Evolutionary conservation across 1,139 yeast species (phyloP).

Genomic region (Blastobotrys proliferans): DNA sequence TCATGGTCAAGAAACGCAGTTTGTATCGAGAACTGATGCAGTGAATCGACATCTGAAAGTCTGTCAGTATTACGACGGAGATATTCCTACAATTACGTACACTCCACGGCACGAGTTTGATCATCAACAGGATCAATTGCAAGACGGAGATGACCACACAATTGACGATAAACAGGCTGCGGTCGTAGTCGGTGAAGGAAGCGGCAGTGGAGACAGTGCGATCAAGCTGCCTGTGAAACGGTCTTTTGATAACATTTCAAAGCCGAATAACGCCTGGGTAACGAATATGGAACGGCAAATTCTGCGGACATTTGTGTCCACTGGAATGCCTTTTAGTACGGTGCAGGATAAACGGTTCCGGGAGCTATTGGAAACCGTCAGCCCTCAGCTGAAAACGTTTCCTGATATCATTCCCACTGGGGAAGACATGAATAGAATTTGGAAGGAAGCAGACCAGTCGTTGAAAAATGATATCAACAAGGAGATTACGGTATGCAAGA

Average conservation of each 20-base stretch:
- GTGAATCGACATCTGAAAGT: slow-evolving; percentile 14
- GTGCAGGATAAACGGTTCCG: slow-evolving; percentile 14
- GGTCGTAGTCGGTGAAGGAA: not conserved
- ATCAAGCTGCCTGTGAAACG: not conserved
- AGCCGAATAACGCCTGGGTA: slow-evolving; percentile 10
- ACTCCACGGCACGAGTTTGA: slow-evolving; percentile 9
- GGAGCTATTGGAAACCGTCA: slow-evolving; percentile 10
- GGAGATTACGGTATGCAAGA: slow-evolving; percentile 11
- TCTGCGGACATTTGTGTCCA: slow-evolving; percentile 12
- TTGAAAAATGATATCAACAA: slow-evolving; percentile 10
- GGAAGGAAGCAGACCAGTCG: slow-evolving; percentile 7
- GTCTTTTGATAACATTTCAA: not conserved
- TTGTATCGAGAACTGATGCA: slow-evolving; percentile 17
- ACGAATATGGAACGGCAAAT: slow-evolving; percentile 13
- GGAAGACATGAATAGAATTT: slow-evolving; percentile 7
- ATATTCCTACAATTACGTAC: slow-evolving; percentile 12
- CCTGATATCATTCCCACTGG: slow-evolving; percentile 12
- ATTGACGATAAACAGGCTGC: not conserved
- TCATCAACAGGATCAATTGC: not conserved
- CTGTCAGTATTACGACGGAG: slow-evolving; percentile 14
- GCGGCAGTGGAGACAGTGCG: not conserved
- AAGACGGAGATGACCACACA: not conserved
- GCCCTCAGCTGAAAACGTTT: slow-evolving; percentile 8
- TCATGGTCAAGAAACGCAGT: slow-evolving; percentile 13
- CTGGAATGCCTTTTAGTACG: slow-evolving; percentile 8